These are phyloP conservation scores for Wolfiporia cocos DNA, from an alignment of 1,284 basidiomycete genomes.

Conservation along the genomic window DNA sequence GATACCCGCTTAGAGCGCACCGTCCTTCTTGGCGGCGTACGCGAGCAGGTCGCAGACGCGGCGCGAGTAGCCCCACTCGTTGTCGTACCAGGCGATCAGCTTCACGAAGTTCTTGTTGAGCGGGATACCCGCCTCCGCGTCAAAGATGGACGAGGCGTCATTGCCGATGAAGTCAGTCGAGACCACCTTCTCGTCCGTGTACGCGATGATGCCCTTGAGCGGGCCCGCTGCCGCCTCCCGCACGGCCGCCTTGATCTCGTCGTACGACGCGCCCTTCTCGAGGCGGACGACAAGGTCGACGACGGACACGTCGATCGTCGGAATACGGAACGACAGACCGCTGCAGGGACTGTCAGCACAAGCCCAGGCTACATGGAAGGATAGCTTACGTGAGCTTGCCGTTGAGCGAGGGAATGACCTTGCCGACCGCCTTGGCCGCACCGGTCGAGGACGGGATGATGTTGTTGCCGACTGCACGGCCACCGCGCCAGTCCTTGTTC, in stretches of 20 bases:
- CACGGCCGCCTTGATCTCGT: slow-evolving; percentile 87
- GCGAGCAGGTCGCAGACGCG: slow-evolving; percentile 90
- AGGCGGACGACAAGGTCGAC: slow-evolving; percentile 96
- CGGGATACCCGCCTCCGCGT: slow-evolving; percentile 90
- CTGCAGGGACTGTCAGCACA: slow-evolving; percentile 31
- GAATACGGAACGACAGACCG: slow-evolving; percentile 97
- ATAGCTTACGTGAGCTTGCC: slow-evolving; percentile 86
- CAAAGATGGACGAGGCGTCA: slow-evolving; percentile 81
- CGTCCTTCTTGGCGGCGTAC: slow-evolving; percentile 77
- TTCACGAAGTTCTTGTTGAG: slow-evolving; percentile 95
- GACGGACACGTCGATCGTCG: slow-evolving; percentile 95
- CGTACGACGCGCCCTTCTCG: slow-evolving; percentile 84
- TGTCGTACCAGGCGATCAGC: slow-evolving; percentile 95
- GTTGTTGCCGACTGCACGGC: slow-evolving; percentile 95
- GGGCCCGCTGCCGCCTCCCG: slow-evolving; percentile 77
- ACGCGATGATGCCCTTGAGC: slow-evolving; percentile 83
- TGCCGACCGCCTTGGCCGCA: slow-evolving; percentile 99
- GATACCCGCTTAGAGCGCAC: slow-evolving; percentile 23
- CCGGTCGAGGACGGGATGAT: slow-evolving; percentile 99
- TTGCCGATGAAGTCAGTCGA: slow-evolving; percentile 92
- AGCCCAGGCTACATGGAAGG: neutral
- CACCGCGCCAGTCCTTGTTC: slow-evolving; percentile 93
- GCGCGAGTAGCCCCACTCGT: slow-evolving; percentile 95
- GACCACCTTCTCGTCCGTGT: slow-evolving; percentile 95
- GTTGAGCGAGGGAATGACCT: slow-evolving; percentile 96